These are phyloP conservation scores for Coemansia guatemalensis DNA, from an alignment of 192 early-diverging fungal species.

Conservation along the genomic window DNA sequence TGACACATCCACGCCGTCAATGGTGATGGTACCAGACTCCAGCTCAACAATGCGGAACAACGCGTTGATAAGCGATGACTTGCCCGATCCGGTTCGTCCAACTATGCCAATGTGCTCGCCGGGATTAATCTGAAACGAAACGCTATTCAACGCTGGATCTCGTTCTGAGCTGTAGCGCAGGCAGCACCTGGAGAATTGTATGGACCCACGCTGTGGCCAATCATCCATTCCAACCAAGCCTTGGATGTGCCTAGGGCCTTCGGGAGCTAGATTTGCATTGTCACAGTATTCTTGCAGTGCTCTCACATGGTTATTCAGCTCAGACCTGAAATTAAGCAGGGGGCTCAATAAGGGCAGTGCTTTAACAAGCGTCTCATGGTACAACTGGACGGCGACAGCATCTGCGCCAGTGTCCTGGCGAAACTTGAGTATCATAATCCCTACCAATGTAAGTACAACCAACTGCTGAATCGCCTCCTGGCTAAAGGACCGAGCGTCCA, in stretches of 20 bases:
- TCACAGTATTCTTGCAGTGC: conserved; percentile 22
- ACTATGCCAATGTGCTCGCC: conserved; percentile 56
- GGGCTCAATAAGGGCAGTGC: conserved; percentile 14
- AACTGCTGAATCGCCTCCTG: conserved; percentile 11
- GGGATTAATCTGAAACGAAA: conserved; percentile 46
- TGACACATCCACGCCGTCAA: conserved; percentile 74
- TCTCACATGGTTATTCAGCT: conserved; percentile 9
- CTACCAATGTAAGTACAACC: conserved; percentile 11
- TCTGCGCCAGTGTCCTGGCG: background rate
- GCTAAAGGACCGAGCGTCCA: conserved; percentile 1
- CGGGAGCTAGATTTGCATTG: conserved; percentile 4
- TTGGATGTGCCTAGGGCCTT: conserved; percentile 7
- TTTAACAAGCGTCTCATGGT: conserved; percentile 15
- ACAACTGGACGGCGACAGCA: conserved; percentile 15
- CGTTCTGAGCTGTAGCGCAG: conserved; percentile 21
- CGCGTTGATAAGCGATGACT: conserved; percentile 72
- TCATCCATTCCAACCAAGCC: background rate
- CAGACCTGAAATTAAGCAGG: conserved; percentile 1
- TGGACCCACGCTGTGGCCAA: conserved; percentile 17
- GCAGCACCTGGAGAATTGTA: conserved; percentile 15
- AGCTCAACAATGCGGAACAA: conserved; percentile 82
- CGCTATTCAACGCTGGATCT: conserved; percentile 41
- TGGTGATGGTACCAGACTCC: conserved; percentile 60
- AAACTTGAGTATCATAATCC: conserved; percentile 6
- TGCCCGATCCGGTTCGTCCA: conserved; percentile 68